Evolutionary conservation across 1,139 yeast genomes (phyloP), one percentile per base, ranked within the genome.

Genomic region (Blastobotrys buckinghamii): DNA sequence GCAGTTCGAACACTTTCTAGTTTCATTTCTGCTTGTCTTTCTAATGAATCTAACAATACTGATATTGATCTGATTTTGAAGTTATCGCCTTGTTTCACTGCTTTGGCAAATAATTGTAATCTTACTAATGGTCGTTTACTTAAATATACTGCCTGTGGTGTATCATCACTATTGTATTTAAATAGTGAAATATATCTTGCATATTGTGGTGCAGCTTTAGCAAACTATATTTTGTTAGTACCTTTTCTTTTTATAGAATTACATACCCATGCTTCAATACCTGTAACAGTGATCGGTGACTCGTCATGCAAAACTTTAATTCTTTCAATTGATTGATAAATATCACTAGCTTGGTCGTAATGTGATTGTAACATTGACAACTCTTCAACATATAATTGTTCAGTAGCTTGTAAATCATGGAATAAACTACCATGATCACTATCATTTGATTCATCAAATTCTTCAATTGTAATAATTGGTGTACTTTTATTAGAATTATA

Each of bases 81-180:
- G 6, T 15, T 10, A 10, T 27, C 19, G 4, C 26, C n/a, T 5
- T 20, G 30, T 50, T 33, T 42, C 53, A 29, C 64, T 57, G 44
- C 46, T 20, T 65, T 67, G 22, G 63, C 57, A 26, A 72, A 50
- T 37, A 67, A 64, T 12, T 67, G 57, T 15, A 74, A 56, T 48
- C 75, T 65, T 13, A 68, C 60, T 33, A 75, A 53, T 4, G 79
- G 79, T 16, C 70, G 63, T 50, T 72, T 67, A 47, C 67, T 65
- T 24, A 72, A 55, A 34, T 61, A 61, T 15, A 66, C 56, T 49
- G 68, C 69, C 3, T 67, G 59, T 6, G 67, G 65, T 1, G 70
- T 49, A 36, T 70, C 72, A 30, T 64, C 65, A 0, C 61, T 51
- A 39, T 63, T 63, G 35, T 65, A 56, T 26, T 50, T 55, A 57